Conservation (phyloP, 2,329 filamentous ascomycete species). For the Penicillium fuscoglaucum region DNA sequence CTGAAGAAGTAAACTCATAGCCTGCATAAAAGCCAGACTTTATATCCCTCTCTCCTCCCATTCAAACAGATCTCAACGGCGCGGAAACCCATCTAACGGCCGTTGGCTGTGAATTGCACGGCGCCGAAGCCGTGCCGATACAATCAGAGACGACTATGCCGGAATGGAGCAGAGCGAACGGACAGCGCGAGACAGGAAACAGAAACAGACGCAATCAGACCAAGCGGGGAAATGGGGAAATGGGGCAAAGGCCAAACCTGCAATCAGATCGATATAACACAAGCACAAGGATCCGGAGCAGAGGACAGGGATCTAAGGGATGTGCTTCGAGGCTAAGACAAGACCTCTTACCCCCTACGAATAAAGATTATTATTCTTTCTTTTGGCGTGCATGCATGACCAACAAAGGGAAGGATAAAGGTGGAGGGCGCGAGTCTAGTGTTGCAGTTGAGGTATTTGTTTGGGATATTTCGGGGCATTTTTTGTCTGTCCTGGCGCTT, state of each 20-base stretch:
- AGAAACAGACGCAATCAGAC: constrained; percentile 18
- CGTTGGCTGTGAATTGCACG: constrained; percentile 6
- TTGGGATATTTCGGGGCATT: background rate
- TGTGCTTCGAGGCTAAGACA: constrained; percentile 3
- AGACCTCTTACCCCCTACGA: background rate
- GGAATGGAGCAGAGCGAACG: constrained; percentile 27
- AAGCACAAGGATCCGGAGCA: background rate
- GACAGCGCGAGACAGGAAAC: constrained; percentile 3
- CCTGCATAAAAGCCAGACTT: constrained; percentile 2
- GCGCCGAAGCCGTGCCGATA: constrained; percentile 12
- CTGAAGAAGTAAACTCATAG: background rate
- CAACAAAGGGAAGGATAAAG: background rate
- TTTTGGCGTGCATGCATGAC: background rate
- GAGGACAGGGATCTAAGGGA: constrained; percentile 1
- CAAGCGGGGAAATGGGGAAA: constrained; percentile 11
- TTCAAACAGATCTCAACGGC: constrained; percentile 13
- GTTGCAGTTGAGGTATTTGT: background rate
- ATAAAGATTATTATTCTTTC: background rate
- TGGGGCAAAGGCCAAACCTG: background rate
- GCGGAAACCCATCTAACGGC: constrained; percentile 3
- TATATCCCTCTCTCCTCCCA: constrained; percentile 11
- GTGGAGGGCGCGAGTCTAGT: background rate
- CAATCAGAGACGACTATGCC: constrained; percentile 18
- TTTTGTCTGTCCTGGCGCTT: background rate
- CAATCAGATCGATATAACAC: constrained; percentile 12